phyloP scores from a whole-genome alignment of 108 stramenopile genomes.

The Cyclotella distinguenda region DNA sequence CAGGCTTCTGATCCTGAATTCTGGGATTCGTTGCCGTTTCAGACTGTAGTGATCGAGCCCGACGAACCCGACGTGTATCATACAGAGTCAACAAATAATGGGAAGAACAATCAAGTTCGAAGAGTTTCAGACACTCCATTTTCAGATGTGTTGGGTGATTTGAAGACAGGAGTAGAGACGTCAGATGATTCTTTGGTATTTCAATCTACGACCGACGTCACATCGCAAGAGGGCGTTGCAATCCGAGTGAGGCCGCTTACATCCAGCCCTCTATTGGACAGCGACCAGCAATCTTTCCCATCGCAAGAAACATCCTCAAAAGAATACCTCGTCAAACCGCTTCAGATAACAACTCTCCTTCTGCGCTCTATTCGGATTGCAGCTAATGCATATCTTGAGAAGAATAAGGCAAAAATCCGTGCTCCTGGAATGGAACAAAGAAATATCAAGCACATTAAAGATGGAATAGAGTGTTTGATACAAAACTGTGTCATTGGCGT shows the following conservation, averaged over 20 bases:
- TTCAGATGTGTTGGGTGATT: constrained; percentile 37
- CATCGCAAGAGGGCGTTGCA: constrained; percentile 36
- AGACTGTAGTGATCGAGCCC: constrained; percentile 14
- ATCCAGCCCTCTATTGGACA: not conserved
- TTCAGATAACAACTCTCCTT: constrained; percentile 52
- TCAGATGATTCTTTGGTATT: not conserved
- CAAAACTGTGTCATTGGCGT: constrained; percentile 71
- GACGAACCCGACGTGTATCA: constrained; percentile 8
- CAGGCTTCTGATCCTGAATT: constrained; percentile 47
- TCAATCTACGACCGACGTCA: not conserved
- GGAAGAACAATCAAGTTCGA: not conserved
- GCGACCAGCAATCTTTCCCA: not conserved
- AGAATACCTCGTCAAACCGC: constrained; percentile 42
- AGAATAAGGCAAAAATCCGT: constrained; percentile 46
- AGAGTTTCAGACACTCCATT: not conserved
- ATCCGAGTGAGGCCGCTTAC: constrained; percentile 28
- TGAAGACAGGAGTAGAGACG: not conserved
- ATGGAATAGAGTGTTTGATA: constrained; percentile 6
- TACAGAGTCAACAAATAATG: not conserved
- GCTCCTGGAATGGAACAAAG: constrained; percentile 40
- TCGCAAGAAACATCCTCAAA: not conserved
- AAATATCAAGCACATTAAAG: not conserved
- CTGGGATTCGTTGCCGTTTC: constrained; percentile 51
- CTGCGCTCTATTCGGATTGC: constrained; percentile 52
- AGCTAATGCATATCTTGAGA: constrained; percentile 52